These are phyloP conservation scores for Monosporozyma siamensis DNA, from an alignment of 805 yeast species.

Conservation along the genomic window DNA sequence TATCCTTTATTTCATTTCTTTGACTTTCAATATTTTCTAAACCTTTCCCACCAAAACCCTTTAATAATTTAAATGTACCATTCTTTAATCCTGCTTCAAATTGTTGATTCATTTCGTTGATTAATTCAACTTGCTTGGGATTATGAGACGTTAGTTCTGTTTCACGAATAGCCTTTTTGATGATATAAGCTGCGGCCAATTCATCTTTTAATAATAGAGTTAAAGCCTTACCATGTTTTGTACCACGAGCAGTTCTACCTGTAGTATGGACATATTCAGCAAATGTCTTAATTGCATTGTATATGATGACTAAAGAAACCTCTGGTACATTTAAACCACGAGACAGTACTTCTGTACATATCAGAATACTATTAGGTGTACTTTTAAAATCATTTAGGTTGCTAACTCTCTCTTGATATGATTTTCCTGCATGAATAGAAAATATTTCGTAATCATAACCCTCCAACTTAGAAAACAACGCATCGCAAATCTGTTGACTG, in stretches of 20 bases:
- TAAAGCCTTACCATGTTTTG: conserved; percentile 61
- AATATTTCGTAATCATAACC: conserved; percentile 47
- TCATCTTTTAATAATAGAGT: conserved; percentile 61
- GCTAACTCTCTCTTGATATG: conserved; percentile 69
- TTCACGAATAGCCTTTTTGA: conserved; percentile 41
- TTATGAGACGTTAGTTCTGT: conserved; percentile 32
- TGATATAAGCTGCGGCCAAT: conserved; percentile 55
- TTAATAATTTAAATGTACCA: conserved; percentile 55
- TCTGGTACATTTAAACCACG: conserved; percentile 91
- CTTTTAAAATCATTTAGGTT: conserved; percentile 62
- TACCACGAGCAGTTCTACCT: conserved; percentile 94
- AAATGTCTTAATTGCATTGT: conserved; percentile 74
- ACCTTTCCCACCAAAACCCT: conserved; percentile 93
- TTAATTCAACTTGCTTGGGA: conserved; percentile 36
- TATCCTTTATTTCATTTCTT: conserved; percentile 20
- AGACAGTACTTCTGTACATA: conserved; percentile 93
- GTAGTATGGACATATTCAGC: conserved; percentile 96
- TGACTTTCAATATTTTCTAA: conserved; percentile 61
- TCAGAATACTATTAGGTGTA: conserved; percentile 51
- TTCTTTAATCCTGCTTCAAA: conserved; percentile 53
- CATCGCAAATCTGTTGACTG: conserved; percentile 80
- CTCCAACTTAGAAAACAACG: conserved; percentile 40
- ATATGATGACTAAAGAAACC: conserved; percentile 71
- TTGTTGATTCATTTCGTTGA: conserved; percentile 38
- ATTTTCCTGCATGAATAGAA: conserved; percentile 87